Percentiles rank a stretch among this genome's conserved stretches.
Evolutionary conservation across 371 early-diverging fungal species (phyloP).

Genomic region (Lichtheimia ramosa): DNA sequence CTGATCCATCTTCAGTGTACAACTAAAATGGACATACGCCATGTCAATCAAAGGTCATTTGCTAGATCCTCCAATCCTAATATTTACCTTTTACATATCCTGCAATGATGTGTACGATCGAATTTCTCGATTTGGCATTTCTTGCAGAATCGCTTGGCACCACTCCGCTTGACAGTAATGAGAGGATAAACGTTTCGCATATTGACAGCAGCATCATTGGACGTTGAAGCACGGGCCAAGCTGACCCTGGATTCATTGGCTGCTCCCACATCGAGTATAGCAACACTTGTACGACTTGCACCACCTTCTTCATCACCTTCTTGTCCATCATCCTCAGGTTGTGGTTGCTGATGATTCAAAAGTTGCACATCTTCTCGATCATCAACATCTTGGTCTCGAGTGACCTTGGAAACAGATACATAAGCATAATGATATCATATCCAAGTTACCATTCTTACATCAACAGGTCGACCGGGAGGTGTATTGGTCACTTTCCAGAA

Average conservation of each 20-base stretch:
- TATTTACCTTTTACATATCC: constrained; percentile 44
- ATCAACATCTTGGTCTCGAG: neutral
- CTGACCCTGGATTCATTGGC: constrained; percentile 17
- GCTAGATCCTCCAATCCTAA: neutral
- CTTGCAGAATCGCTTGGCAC: constrained; percentile 55
- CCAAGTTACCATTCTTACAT: neutral
- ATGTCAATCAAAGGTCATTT: neutral
- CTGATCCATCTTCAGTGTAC: constrained; percentile 74
- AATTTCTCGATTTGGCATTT: constrained; percentile 67
- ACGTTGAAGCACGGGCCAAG: constrained; percentile 13
- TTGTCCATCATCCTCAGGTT: neutral
- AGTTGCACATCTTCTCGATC: constrained; percentile 14
- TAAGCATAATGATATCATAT: neutral
- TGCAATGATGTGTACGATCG: constrained; percentile 70
- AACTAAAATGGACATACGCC: constrained; percentile 26
- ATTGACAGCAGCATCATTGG: constrained; percentile 4
- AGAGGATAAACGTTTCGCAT: constrained; percentile 14
- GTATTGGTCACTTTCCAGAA: constrained; percentile 38
- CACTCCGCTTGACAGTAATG: constrained; percentile 59
- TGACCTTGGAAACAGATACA: neutral
- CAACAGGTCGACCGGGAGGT: constrained; percentile 30
- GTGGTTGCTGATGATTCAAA: constrained; percentile 3
- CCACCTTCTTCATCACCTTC: constrained; percentile 6
- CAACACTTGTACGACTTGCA: constrained; percentile 10
- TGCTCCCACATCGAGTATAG: constrained; percentile 21